Base-by-base conservation (phyloP, 305 asterid genomes). In the Euphrasia arctica region DNA sequence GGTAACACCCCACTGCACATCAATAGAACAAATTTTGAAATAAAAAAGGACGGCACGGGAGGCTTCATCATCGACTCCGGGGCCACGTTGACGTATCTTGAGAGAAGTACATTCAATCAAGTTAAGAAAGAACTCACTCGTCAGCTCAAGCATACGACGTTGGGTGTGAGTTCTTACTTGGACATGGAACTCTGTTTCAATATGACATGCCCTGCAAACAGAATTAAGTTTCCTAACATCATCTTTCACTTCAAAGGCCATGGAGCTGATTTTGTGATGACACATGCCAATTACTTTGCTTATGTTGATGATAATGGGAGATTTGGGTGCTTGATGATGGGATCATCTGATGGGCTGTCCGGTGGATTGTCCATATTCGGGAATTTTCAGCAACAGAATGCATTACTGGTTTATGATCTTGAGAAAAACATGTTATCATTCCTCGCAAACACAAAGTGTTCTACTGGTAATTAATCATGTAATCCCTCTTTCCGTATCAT, bases 31-130 rank as follows among this genome's bases (percentile, higher is more conserved):
- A 62, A 75, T 9, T 80, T 83, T 43, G 59, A 48, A 54, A 67
- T 80, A 67, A 67, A 70, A 12, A 27, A 60, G 5, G 83, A 83
- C 63, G 88, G 88, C 11, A 59, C 56, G 31, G 82, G 84, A 12
- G 82, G 84, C 13, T 29, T 80, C 64, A 74, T 83, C 14, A 74
- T 83, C 48, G 89, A 83, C 64, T 80, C 85, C 0, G 89, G 86
- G 51, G 78, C 89, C 2, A 80, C 89, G 2, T 56, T 80, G 0
- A 80, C 86, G 3, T 72, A 75, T 59, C 70, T 83, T 0, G 74
- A 76, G 49, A 10, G 63, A 63, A 68, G 56, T 49, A 75, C 79
- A 2, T 80, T 75, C 28, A 64, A 42, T 66, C 34, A 59, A n/a
- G 76, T 83, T 25, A 74, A 63, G 68, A 65, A 74, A 48, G 89